Evolutionary conservation across 2,329 filamentous ascomycete genomes (phyloP).

Genomic region (Daldinia sp.): DNA sequence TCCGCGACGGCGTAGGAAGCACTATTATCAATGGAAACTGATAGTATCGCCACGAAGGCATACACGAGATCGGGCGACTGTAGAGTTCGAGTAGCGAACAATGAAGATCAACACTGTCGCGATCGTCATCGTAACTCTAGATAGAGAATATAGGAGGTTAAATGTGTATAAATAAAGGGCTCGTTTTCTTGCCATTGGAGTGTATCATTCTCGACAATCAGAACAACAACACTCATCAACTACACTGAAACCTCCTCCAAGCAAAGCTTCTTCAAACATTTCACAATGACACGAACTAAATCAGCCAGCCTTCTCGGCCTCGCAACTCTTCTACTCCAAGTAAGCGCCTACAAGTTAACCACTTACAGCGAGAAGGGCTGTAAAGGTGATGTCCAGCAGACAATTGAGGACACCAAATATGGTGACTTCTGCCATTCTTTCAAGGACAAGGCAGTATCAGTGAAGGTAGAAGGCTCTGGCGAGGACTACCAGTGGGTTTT

Average conservation of each 20-base stretch:
- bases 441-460: constrained; percentile 25
- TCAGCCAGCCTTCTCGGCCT: constrained; percentile 9
- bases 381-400: constrained; percentile 27
- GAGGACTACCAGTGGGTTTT: constrained; percentile 27
- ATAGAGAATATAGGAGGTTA: not conserved
- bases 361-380: constrained; percentile 27
- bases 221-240: not conserved
- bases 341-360: constrained; percentile 25
- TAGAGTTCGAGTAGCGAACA: not conserved
- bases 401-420: constrained; percentile 29
- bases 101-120: not conserved
- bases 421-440: constrained; percentile 26
- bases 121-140: not conserved
- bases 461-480: constrained; percentile 28
- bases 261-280: not conserved
- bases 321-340: constrained; percentile 24
- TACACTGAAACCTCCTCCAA: not conserved
- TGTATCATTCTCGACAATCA: constrained; percentile 1
- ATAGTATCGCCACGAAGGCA: constrained; percentile 8
- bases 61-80: not conserved
- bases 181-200: not conserved
- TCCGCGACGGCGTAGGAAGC: not conserved
- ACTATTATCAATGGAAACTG: not conserved
- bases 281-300: constrained; percentile 14
- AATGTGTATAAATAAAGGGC: constrained; percentile 1